Evolutionary conservation across 345 rosid species (phyloP), one percentile per base, ranked within the genome.

Genomic region (Citrus cavaleriei): DNA sequence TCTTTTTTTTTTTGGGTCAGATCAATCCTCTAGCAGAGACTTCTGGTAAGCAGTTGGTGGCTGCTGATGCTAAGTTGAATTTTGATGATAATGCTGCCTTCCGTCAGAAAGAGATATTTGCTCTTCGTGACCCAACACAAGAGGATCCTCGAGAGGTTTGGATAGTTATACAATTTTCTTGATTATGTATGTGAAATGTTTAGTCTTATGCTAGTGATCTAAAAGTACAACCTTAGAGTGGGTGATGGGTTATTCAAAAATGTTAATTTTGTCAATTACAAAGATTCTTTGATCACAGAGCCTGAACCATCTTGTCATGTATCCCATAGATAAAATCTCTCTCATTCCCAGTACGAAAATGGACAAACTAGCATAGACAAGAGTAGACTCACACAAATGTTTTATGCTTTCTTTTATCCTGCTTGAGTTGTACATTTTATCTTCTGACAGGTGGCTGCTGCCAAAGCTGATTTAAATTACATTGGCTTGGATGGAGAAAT

Each of bases 31-130:
- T 97, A 25, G 98, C 97, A 1, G 99, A 97, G 90, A 94, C 98
- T 78, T 82, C 99, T 78, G 89, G 85, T 67, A 93, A 87, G 38
- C 88, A 87, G 76, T 81, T 97, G 88, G 98, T 97, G 73, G 99
- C 99, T 82, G 99, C 99, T 79, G 99, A 97, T 93, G 99, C 99
- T 72, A 97, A 97, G 81, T 82, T 97, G 90, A 97, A 97, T 85
- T 94, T 97, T 72, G 99, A 97, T 85, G 99, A 97, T 78, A 97
- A 97, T 89, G 99, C 99, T 77, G 97, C 93, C 38, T 97, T 86
- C 81, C 92, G 98, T 67, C 99, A 92, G 80, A 93, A 94, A 84
- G 93, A 91, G 78, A 81, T 88, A 68, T 96, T 96, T 34, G 82
- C 91, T 63, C 89, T 91, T 35, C 91, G 99, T 69, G 99, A 96